Evolutionary conservation across 306 rosid species (phyloP).

Genomic region (Cercis canadensis): DNA sequence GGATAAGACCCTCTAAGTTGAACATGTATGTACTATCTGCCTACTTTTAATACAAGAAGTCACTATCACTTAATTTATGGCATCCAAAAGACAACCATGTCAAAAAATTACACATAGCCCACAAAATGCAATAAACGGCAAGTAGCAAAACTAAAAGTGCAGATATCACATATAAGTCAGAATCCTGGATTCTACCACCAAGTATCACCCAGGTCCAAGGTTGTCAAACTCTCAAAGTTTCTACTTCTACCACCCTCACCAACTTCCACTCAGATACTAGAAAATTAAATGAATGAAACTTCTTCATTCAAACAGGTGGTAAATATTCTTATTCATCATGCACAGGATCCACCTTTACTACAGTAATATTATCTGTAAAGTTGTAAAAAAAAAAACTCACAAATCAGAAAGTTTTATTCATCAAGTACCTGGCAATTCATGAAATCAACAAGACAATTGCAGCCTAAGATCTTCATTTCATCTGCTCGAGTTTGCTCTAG

Average conservation of each 20-base stretch:
- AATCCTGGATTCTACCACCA: background rate
- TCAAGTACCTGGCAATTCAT: constrained; percentile 76
- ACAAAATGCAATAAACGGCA: constrained; percentile 25
- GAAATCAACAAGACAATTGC: constrained; percentile 72
- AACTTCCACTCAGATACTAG: constrained; percentile 27
- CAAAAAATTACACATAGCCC: constrained; percentile 1
- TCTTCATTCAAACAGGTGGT: constrained; percentile 19
- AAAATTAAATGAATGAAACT: constrained; percentile 25
- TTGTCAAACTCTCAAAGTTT: background rate
- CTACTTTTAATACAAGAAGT: constrained; percentile 62
- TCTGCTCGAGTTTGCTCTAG: constrained; percentile 77
- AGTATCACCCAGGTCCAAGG: background rate
- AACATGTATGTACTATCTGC: constrained; percentile 83
- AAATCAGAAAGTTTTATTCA: constrained; percentile 38
- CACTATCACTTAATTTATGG: constrained; percentile 46
- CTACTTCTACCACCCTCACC: constrained; percentile 31
- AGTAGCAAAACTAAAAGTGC: constrained; percentile 26
- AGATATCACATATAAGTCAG: constrained; percentile 14
- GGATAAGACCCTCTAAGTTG: constrained; percentile 94
- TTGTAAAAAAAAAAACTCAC: constrained; percentile 13
- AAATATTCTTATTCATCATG: constrained; percentile 21
- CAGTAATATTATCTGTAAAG: constrained; percentile 25
- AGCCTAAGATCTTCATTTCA: constrained; percentile 82
- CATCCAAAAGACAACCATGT: background rate
- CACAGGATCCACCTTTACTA: constrained; percentile 27